phyloP scores from a whole-genome alignment of 2,329 filamentous ascomycete species.

The Cordyceps cicadae region DNA sequence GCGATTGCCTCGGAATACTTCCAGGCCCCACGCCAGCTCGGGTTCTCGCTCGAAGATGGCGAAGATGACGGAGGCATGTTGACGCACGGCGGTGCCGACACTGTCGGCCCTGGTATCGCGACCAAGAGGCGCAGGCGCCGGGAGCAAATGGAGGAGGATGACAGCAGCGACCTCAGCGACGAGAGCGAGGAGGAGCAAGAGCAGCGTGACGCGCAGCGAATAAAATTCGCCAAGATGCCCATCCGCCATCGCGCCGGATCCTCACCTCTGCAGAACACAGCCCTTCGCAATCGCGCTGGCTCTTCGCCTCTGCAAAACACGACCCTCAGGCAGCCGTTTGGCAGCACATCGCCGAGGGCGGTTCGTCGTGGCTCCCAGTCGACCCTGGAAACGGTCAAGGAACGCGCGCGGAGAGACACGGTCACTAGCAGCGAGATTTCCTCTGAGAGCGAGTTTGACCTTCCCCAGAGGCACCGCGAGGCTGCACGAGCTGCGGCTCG shows the following conservation, averaged over 20 bases:
- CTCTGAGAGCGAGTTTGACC: slow-evolving; percentile 71
- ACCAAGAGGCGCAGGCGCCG: slow-evolving; percentile 58
- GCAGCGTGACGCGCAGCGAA: slow-evolving; percentile 73
- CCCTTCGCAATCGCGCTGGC: slow-evolving; percentile 70
- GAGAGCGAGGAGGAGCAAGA: slow-evolving; percentile 75
- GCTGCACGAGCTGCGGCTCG: slow-evolving; percentile 48
- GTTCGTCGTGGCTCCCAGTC: slow-evolving; percentile 61
- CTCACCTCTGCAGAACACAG: slow-evolving; percentile 68
- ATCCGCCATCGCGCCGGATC: slow-evolving; percentile 78
- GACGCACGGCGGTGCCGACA: slow-evolving; percentile 58
- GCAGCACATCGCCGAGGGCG: slow-evolving; percentile 38
- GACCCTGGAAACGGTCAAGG: slow-evolving; percentile 60
- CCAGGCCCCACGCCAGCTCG: slow-evolving; percentile 56
- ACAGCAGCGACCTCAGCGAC: slow-evolving; percentile 77
- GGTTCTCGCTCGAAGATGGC: slow-evolving; percentile 59
- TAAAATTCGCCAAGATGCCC: slow-evolving; percentile 95
- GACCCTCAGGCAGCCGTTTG: slow-evolving; percentile 47
- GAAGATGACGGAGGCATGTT: slow-evolving; percentile 67
- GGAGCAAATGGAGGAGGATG: slow-evolving; percentile 74
- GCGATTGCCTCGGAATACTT: slow-evolving; percentile 79
- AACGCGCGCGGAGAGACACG: slow-evolving; percentile 62
- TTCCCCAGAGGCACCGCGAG: slow-evolving; percentile 54
- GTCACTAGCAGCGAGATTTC: slow-evolving; percentile 78
- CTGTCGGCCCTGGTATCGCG: slow-evolving; percentile 57
- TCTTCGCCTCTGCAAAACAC: slow-evolving; percentile 76